Conservation (phyloP, 768 basidiomycete species). For the Phylloporus sp. region DNA sequence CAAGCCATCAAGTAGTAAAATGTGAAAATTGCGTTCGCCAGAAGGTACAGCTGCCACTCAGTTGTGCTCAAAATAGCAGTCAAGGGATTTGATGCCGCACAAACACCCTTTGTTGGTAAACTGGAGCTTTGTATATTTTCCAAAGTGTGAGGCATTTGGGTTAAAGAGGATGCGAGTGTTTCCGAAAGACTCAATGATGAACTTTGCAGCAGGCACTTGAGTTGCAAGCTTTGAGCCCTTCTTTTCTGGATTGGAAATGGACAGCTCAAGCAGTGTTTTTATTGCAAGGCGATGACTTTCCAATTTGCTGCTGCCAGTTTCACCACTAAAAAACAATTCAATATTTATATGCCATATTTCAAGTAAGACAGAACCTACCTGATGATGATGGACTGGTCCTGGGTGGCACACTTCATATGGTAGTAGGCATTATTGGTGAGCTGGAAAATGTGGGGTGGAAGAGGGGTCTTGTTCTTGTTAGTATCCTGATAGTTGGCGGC, state of each 20-base stretch:
- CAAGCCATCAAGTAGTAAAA: slow-evolving; percentile 97
- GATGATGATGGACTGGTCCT: slow-evolving; percentile 88
- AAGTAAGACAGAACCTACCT: slow-evolving; percentile 48
- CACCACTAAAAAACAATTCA: slow-evolving; percentile 53
- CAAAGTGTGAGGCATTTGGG: slow-evolving; percentile 93
- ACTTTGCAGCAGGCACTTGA: slow-evolving; percentile 90
- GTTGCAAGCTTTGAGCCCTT: slow-evolving; percentile 84
- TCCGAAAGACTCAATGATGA: slow-evolving; percentile 92
- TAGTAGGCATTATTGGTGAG: slow-evolving; percentile 90
- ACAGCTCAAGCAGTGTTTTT: slow-evolving; percentile 87
- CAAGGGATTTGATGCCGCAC: slow-evolving; percentile 87
- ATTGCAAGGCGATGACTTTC: slow-evolving; percentile 88
- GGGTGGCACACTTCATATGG: slow-evolving; percentile 89
- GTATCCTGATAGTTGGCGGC: slow-evolving; percentile 81
- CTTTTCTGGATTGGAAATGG: slow-evolving; percentile 84
- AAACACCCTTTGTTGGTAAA: slow-evolving; percentile 90
- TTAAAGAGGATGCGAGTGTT: slow-evolving; percentile 90
- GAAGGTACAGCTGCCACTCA: slow-evolving; percentile 84
- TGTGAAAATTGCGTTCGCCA: slow-evolving; percentile 95
- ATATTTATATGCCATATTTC: neutral
- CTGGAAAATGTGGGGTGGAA: slow-evolving; percentile 89
- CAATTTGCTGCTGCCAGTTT: slow-evolving; percentile 91
- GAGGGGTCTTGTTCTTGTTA: slow-evolving; percentile 49
- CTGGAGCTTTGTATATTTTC: slow-evolving; percentile 98
- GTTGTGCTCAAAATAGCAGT: slow-evolving; percentile 91